Evolutionary conservation across 2,329 filamentous ascomycete genomes (phyloP), one percentile per base, ranked within the genome.

Genomic region (Teratosphaeria nubilosa): DNA sequence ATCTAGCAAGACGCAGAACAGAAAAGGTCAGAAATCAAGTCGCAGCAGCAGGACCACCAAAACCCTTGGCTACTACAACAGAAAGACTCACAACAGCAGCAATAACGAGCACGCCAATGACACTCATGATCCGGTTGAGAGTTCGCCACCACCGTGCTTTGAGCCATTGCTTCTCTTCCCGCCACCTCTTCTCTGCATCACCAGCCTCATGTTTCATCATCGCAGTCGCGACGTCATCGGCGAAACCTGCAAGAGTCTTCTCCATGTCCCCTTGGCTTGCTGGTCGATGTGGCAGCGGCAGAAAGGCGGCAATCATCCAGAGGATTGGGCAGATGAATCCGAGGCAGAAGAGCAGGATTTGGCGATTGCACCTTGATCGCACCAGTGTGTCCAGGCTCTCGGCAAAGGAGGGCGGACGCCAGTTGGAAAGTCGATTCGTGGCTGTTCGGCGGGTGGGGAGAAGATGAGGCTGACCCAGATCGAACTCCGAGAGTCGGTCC

Each of bases 61-160:
- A 11, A 20, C 48, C 20, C 20, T 24, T 48, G 41, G 41, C 30
- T 52, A 32, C 41, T 24, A 52, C 20, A 41, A 48, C n/a, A 20
- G 22, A 7, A 56, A 20, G 24, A 69, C 70, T 69, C 55, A 73
- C 70, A 27, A 73, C 67, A 53, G 70, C 71, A 24, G 56, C 72
- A 56, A 74, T 66, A 16, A 73, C 63, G 13, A 63, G 60, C 30
- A 74, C 55, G 3, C 72, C 72, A 55, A 74, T 64, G 16, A 73
- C 60, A 59, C 68, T 69, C 72, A 74, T 74, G 25, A 73, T 63
- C 25, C 72, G 66, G 61, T 74, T 74, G 56, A 73, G 59, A 52
- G 64, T 66, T 55, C 71, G 62, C 71, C 71, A 73, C 71, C 71
- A 73, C 50, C 63, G 65, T 4, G 70, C 71, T 59, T 73, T 73